Base-by-base conservation (phyloP, 2,329 filamentous ascomycete genomes). In the Colletotrichum musicola region DNA sequence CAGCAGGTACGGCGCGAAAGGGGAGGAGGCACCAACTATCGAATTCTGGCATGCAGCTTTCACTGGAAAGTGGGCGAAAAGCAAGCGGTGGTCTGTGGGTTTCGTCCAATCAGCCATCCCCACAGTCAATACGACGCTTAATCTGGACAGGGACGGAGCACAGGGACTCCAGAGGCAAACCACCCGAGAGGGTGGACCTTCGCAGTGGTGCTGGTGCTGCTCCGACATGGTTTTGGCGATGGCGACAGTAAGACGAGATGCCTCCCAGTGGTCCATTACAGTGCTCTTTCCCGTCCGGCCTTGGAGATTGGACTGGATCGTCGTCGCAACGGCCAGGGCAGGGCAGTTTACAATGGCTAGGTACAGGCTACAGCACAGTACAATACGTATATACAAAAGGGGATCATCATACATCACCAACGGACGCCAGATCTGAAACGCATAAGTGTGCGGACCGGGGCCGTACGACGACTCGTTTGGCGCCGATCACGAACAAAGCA, bases 51-150 rank as follows among this genome's bases (percentile, higher is more conserved):
- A 61, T 61, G 66, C 66, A 66, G 42, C 50, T 44, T 40, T 6
- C 6, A 9, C 16, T 35, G 30, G 22, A 6, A 20, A 2, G 18
- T 13, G 58, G 35, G 30, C 20, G 30, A 46, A 30, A 63, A 56
- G 51, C 62, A 69, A 65, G 66, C 62, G 46, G 62, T 60, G 66
- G 62, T 69, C 66, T 53, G 60, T 44, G 62, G n/a, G 22, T 50
- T 20, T 51, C 16, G 20, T 50, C 55, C 62, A 27, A 55, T 60
- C 55, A 54, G 30, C 22, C 14, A 18, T 16, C 62, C 38, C 56
- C 49, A 44, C 65, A 10, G 38, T 10, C 59, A 22, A 44, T 68
- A 44, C 59, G 13, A 64, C 64, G 59, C 64, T 68, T 63, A 57
- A 68, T 68, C 59, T 68, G 64, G 44, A 54, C 49, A 14, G 13